Percentiles rank a stretch among this genome's conserved stretches.
phyloP scores from a whole-genome alignment of 164 flowering plant species.

The Magnolia changhungtana region DNA sequence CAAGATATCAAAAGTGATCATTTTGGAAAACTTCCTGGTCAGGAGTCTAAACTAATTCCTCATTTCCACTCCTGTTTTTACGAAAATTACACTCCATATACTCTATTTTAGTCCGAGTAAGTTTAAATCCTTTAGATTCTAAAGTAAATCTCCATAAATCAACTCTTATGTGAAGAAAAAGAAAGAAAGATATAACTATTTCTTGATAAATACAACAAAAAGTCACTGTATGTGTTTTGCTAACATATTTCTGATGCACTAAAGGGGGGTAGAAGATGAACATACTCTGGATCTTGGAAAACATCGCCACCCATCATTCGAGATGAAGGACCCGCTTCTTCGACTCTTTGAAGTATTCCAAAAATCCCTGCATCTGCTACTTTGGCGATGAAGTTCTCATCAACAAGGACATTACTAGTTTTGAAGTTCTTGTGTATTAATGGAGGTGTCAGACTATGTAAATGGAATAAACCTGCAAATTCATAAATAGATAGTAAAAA shows the following conservation, averaged over 20 bases:
- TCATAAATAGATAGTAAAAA: not conserved
- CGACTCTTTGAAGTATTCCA: constrained; percentile 40
- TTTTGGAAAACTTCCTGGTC: no score
- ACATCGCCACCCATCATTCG: constrained; percentile 21
- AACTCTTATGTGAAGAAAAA: no score
- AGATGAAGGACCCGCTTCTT: constrained; percentile 49
- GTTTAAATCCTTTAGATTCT: no score
- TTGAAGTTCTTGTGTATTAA: constrained; percentile 60
- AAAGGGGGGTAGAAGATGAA: constrained; percentile 4
- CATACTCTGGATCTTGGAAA: constrained; percentile 69
- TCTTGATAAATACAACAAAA: no score
- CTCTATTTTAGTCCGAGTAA: no score
- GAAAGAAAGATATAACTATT: no score
- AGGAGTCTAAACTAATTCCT: no score
- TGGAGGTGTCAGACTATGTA: constrained; percentile 59
- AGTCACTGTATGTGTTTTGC: not conserved
- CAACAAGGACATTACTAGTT: constrained; percentile 71
- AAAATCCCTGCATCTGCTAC: constrained; percentile 68
- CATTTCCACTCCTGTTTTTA: no score
- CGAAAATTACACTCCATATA: no score
- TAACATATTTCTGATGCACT: not conserved
- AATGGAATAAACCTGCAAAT: constrained; percentile 56
- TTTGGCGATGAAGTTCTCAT: constrained; percentile 74
- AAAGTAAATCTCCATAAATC: no score
- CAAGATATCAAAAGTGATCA: no score